phyloP scores from a whole-genome alignment of 441 rosid genomes.

The Gossypium schwendimanii region DNA sequence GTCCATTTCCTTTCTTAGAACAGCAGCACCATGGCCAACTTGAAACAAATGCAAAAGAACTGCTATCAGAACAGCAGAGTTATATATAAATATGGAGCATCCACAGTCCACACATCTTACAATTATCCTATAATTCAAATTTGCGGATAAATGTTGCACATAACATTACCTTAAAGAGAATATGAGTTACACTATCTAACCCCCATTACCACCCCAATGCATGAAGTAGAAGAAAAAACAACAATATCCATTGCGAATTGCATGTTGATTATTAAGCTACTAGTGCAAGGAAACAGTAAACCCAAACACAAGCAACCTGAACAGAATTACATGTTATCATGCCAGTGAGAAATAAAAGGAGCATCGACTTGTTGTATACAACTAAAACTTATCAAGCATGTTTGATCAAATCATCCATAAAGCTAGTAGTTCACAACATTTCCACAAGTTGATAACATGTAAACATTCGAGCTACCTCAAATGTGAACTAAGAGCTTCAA shows the following conservation, averaged over 20 bases:
- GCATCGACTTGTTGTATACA: not conserved
- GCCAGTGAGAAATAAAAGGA: not conserved
- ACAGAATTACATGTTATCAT: not conserved
- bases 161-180: not conserved
- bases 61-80: not conserved
- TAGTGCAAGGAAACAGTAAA: not conserved
- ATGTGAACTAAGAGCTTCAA: too few species aligned
- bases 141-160: not conserved
- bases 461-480: not conserved
- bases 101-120: not conserved
- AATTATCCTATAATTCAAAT: not conserved
- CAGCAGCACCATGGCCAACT: conserved; percentile 38
- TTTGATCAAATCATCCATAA: conserved; percentile 2
- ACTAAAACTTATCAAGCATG: not conserved
- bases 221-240: not conserved
- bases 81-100: not conserved
- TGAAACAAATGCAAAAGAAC: conserved; percentile 17
- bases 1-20: conserved; percentile 24
- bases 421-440: not conserved
- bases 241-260: not conserved
- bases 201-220: not conserved
- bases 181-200: not conserved
- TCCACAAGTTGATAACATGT: not conserved
- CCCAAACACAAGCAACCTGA: not conserved
- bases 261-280: not conserved